Percentiles rank a stretch among this genome's conserved stretches.
These are phyloP conservation scores for Fusarium mangiferae DNA, from an alignment of 2,329 filamentous ascomycete genomes.

Conservation along the genomic window DNA sequence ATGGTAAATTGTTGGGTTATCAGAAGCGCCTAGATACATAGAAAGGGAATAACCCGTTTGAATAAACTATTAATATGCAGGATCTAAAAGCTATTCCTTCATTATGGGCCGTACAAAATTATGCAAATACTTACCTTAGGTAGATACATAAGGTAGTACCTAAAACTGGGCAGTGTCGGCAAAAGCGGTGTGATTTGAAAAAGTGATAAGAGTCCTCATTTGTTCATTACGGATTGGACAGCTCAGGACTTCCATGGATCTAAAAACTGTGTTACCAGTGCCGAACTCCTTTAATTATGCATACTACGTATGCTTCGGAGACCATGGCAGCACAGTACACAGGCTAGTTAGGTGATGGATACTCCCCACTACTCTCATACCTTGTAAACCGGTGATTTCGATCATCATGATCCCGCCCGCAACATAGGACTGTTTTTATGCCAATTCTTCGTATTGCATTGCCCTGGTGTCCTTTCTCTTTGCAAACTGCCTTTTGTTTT, in stretches of 20 bases:
- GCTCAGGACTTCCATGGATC: conserved; percentile 11
- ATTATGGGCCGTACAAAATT: background rate
- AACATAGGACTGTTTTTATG: conserved; percentile 8
- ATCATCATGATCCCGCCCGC: conserved; percentile 25
- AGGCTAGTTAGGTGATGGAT: background rate
- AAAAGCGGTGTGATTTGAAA: conserved; percentile 28
- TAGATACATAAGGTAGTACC: too few species aligned
- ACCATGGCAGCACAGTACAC: background rate
- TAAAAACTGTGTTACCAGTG: background rate
- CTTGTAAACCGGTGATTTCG: conserved; percentile 21
- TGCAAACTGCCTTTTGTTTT: background rate
- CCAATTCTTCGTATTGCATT: background rate
- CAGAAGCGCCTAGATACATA: background rate
- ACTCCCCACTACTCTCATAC: background rate
- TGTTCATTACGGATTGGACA: background rate
- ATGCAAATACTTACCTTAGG: background rate
- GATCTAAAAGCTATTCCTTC: background rate
- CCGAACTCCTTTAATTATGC: conserved; percentile 4
- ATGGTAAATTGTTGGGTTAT: background rate
- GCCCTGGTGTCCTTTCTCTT: background rate
- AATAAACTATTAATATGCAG: background rate
- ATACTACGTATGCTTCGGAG: background rate
- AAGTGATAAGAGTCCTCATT: conserved; percentile 21
- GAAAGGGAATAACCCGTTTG: background rate
- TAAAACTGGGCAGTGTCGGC: background rate